A percentile compares a stretch with the other conserved stretches of the same genome.
Conservation (phyloP, 2,329 filamentous ascomycete species). For the Sporothrix inflata region DNA sequence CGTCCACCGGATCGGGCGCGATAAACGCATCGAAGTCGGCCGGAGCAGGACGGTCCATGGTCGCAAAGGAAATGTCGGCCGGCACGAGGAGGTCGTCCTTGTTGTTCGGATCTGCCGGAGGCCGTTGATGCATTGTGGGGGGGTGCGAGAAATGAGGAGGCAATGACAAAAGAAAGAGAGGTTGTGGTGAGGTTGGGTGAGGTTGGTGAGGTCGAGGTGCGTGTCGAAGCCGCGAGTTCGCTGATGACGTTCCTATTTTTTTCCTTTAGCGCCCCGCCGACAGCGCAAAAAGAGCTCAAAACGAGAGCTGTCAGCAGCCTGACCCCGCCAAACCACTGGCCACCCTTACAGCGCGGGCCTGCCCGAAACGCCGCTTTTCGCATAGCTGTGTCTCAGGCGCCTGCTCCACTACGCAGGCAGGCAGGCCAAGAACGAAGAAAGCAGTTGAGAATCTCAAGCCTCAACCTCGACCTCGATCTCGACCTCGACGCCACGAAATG, state of each 20-base stretch:
- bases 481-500: not conserved
- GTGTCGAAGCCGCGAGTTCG: not conserved
- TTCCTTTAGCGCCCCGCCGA: conserved; percentile 1
- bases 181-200: not conserved
- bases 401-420: not conserved
- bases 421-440: too few relatives aligned
- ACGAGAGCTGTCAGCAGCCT: not conserved
- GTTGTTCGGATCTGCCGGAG: conserved; percentile 28
- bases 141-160: not conserved
- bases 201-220: not conserved
- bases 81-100: conserved; percentile 29
- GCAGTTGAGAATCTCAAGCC: too few relatives aligned
- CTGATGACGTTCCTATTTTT: conserved; percentile 5
- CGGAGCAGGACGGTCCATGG: not conserved
- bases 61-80: not conserved
- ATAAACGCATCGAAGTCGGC: not conserved
- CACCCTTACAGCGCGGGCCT: not conserved
- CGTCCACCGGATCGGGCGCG: conserved; percentile 6
- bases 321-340: not conserved
- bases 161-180: not conserved
- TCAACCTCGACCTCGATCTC: not conserved
- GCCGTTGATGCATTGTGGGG: conserved; percentile 34
- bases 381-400: not conserved
- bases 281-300: not conserved
- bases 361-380: not conserved